A percentile compares a stretch with the other conserved stretches of the same genome.
phyloP scores from a whole-genome alignment of 345 rosid species.

The Dipteronia dyeriana region DNA sequence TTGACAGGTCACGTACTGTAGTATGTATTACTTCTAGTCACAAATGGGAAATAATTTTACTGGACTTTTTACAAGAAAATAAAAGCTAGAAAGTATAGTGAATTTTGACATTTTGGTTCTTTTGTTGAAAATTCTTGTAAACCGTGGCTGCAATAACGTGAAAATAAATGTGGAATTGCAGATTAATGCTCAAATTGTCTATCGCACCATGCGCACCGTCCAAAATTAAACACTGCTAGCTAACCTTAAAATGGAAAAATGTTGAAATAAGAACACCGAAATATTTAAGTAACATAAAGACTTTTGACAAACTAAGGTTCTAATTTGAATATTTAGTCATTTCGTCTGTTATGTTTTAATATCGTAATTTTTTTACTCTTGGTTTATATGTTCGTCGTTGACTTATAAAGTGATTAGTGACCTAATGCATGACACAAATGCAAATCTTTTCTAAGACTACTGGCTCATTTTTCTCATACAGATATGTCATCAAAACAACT shows the following conservation, averaged over 20 bases:
- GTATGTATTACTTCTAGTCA: neutral
- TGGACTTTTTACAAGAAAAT: neutral
- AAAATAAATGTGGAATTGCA: no score
- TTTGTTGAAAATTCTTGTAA: neutral
- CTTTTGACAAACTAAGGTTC: no score
- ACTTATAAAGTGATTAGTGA: neutral
- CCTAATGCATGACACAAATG: neutral
- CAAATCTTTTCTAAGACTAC: neutral
- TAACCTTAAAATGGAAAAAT: neutral
- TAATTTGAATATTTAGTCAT: no score
- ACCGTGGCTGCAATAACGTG: neutral
- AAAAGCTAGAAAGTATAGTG: neutral
- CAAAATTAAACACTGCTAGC: neutral
- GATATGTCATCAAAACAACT: neutral
- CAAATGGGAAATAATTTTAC: neutral
- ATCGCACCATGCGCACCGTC: neutral
- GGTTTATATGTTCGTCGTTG: neutral
- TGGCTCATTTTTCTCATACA: neutral
- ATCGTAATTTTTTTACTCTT: no score
- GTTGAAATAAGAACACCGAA: no score
- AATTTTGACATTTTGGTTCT: constrained; percentile 4
- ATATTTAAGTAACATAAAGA: no score
- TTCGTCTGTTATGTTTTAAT: no score
- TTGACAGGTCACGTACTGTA: no score
- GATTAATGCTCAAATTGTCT: neutral